Percentiles rank a stretch among this genome's conserved stretches.
Conservation (phyloP, 768 basidiomycete genomes). For the Termitomyces bulborhizus region DNA sequence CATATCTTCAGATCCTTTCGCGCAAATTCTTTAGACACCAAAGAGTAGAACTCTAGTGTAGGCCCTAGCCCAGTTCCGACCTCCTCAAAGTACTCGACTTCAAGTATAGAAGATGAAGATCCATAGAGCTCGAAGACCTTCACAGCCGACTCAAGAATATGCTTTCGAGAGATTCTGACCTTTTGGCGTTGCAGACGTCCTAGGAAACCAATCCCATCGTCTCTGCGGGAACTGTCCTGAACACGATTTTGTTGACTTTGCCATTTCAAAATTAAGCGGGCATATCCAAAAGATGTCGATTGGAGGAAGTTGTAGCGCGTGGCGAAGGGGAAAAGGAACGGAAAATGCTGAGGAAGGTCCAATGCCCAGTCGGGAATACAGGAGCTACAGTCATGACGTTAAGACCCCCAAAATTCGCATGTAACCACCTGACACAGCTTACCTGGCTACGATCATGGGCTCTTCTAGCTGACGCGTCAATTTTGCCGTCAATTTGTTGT, state of each 20-base stretch:
- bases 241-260: conserved; percentile 80
- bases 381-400: conserved; percentile 44
- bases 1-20: conserved; percentile 84
- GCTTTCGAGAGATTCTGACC: conserved; percentile 91
- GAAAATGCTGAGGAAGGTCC: conserved; percentile 93
- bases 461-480: conserved; percentile 96
- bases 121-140: conserved; percentile 98
- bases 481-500: conserved; percentile 97
- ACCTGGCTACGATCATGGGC: conserved; percentile 99
- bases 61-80: conserved; percentile 97
- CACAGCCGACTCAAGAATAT: conserved; percentile 91
- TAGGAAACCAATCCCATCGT: conserved; percentile 89
- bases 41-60: conserved; percentile 96
- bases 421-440: conserved; percentile 14
- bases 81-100: conserved; percentile 99
- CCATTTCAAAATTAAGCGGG: conserved; percentile 92
- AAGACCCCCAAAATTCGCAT: conserved; percentile 1
- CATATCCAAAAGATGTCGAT: conserved; percentile 96
- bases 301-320: conserved; percentile 97
- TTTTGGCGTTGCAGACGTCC: conserved; percentile 93
- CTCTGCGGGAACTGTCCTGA: conserved; percentile 75
- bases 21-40: conserved; percentile 94
- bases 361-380: conserved; percentile 97
- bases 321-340: conserved; percentile 98
- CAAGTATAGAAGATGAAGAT: conserved; percentile 86